Evolutionary conservation across 2,329 filamentous ascomycete species (phyloP), one percentile per base, ranked within the genome.

Genomic region (Aspergillus pseudoviridinutans): DNA sequence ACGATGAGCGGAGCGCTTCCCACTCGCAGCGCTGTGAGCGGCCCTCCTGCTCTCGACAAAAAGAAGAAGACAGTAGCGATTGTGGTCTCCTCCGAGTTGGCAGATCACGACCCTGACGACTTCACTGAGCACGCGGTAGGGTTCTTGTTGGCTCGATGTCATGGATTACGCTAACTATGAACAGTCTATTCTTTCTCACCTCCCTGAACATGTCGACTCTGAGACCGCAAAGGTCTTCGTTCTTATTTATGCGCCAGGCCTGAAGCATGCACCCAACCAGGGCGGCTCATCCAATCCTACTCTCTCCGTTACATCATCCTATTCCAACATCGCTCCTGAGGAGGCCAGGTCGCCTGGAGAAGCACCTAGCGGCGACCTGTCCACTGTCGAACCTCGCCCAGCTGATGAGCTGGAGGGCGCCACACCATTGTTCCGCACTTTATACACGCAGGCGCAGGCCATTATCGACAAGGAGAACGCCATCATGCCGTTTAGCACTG

Each of bases 401-500:
- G 70, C 75, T 74, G 74, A 76, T 66, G 65, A 76, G 71, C 27
- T 77, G 50, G 73, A 75, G n/a, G 74, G 81, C 9, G 71, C 78
- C 41, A 83, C 82, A 57, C 78, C 86, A 4, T 82, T 87, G 10
- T 96, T 92, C 79, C 88, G 89, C 70, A 87, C 88, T 0, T 80
- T 96, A 6, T 91, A 94, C 75, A 84, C 86, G 1, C 90, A 96
- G 76, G 92, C 92, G 3, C 79, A 90, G 44, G 78, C 81, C 1
- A 81, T 97, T 10, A 91, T 96, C 4, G 89, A 95, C 65, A 90
- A 91, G 69, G 89, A 94, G 47, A 87, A 84, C 47, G 92, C 92
- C 83, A 88, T 97, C 57, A 82, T 97, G 69, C 92, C 92, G 0
- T 97, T 96, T 70, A 94, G 88, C 10, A 90, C 91, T 0, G 78